Percentiles rank a stretch among this genome's conserved stretches.
phyloP scores from a whole-genome alignment of 495 filamentous ascomycete species.

The Staphylotrichum longicolle region DNA sequence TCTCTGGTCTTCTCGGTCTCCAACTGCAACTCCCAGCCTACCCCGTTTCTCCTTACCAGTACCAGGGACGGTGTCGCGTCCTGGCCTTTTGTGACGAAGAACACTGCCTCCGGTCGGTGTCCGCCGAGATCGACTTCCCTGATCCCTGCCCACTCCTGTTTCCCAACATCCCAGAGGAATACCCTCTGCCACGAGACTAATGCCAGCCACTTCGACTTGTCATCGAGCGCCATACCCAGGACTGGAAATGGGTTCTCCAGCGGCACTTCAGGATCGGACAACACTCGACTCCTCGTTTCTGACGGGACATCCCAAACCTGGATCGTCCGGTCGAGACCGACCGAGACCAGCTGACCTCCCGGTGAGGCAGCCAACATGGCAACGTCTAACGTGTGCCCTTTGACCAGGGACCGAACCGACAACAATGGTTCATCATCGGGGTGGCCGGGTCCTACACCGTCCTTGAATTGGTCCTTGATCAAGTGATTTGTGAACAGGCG shows the following conservation, averaged over 20 bases:
- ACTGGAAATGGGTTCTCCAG: conserved; percentile 53
- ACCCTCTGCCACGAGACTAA: conserved; percentile 56
- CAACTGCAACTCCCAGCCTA: conserved; percentile 50
- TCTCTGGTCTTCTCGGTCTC: conserved; percentile 34
- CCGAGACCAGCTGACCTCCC: conserved; percentile 60
- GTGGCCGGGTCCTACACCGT: conserved; percentile 31
- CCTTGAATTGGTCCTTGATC: conserved; percentile 51
- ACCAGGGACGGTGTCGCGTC: conserved; percentile 46
- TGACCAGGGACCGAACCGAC: conserved; percentile 54
- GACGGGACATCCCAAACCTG: conserved; percentile 57
- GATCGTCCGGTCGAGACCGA: conserved; percentile 62
- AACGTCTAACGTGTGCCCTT: conserved; percentile 63
- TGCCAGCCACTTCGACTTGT: conserved; percentile 59
- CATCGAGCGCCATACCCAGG: conserved; percentile 57
- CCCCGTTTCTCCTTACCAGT: conserved; percentile 57
- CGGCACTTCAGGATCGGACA: conserved; percentile 40
- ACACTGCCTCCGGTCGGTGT: conserved; percentile 56
- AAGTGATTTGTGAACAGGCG: conserved; percentile 66
- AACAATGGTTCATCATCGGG: conserved; percentile 52
- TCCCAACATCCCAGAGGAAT: conserved; percentile 56
- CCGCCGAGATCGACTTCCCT: conserved; percentile 50
- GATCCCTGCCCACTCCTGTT: conserved; percentile 48
- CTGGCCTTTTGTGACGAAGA: conserved; percentile 46
- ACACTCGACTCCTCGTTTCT: conserved; percentile 37
- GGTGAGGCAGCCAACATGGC: conserved; percentile 56